Base-by-base conservation (phyloP, 2,329 filamentous ascomycete species). In the Fusarium aywerte region DNA sequence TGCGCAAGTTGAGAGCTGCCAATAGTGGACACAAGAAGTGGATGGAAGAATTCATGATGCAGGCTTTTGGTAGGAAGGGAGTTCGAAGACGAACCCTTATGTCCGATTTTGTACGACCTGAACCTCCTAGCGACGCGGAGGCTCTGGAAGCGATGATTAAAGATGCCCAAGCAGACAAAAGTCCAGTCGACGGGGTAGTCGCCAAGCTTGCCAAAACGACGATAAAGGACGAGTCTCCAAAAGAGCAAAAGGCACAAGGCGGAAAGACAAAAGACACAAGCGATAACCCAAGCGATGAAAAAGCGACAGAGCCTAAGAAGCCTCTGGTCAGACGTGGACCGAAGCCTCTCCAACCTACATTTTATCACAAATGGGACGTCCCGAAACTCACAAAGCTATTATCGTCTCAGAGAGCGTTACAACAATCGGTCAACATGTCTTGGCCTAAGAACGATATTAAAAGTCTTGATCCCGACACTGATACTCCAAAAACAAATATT, bases 61-160 rank as follows among this genome's bases (percentile, higher is more conserved):
- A 80, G 20, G 82, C 80, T 2, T 87, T 88, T 68, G 88, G 85
- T 8, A 81, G 87, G 29, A 68, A 75, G 1, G 88, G 88, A 18
- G 79, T 78, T 55, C 78, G 84, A 32, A 80, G 87, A 40, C 81
- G 84, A 15, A 72, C 82, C 49, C 78, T 90, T 4, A 65, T 85
- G 36, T 65, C 75, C 0, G 66, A 79, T 1, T 76, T 87, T 62
- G 64, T 81, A 55, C 68, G 65, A 4, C 67, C 71, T 0, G 73
- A 79, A 7, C 73, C 80, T 4, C 80, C 83, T 0, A 66, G 68
- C 29, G 76, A 83, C 69, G 78, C 82, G 2, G 68, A 76, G 4
- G 78, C 79, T 13, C 72, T 88, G 3, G 79, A 82, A 21, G 62
- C 73, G 7, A 60, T 76, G 23, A 64, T 77, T 5, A 50, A 71